A percentile compares a stretch with the other conserved stretches of the same genome.
These are phyloP conservation scores for Wakefieldia striispora DNA, from an alignment of 768 basidiomycete species.

Conservation along the genomic window DNA sequence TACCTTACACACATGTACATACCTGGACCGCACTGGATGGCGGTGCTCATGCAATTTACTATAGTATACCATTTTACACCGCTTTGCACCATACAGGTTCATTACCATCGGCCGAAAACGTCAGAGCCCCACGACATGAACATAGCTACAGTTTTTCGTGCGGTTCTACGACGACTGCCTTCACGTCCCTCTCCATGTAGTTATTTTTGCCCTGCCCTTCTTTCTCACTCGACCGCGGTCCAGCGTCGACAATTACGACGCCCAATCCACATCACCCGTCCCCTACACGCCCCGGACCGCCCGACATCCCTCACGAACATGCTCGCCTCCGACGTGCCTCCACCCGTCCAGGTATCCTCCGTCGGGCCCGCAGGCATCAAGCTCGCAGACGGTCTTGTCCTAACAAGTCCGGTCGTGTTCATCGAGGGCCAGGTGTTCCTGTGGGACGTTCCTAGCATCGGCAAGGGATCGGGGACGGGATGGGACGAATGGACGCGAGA, in stretches of 20 bases:
- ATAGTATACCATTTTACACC: too few relatives aligned
- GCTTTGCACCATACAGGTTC: too few relatives aligned
- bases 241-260: not conserved
- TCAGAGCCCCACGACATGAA: constrained; percentile 3
- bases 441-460: constrained; percentile 71
- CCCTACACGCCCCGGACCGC: constrained; percentile 11
- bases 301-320: constrained; percentile 59
- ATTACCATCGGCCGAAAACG: too few relatives aligned
- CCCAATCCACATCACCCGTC: constrained; percentile 15
- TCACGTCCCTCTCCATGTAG: not conserved
- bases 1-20: not conserved
- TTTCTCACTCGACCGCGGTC: not conserved
- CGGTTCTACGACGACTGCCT: constrained; percentile 1
- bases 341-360: constrained; percentile 68
- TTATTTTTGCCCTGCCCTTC: not conserved
- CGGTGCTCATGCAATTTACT: too few relatives aligned
- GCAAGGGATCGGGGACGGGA: constrained; percentile 9
- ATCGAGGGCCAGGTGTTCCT: constrained; percentile 83
- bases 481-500: constrained; percentile 74
- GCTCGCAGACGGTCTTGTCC: constrained; percentile 73
- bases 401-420: constrained; percentile 80
- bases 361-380: constrained; percentile 63
- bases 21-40: not conserved
- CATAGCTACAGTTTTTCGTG: not conserved
- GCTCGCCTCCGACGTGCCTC: constrained; percentile 65